Percentiles rank a stretch among this genome's conserved stretches.
phyloP scores from a whole-genome alignment of 148 eudicot species.

The Vaccinium corymbosum region DNA sequence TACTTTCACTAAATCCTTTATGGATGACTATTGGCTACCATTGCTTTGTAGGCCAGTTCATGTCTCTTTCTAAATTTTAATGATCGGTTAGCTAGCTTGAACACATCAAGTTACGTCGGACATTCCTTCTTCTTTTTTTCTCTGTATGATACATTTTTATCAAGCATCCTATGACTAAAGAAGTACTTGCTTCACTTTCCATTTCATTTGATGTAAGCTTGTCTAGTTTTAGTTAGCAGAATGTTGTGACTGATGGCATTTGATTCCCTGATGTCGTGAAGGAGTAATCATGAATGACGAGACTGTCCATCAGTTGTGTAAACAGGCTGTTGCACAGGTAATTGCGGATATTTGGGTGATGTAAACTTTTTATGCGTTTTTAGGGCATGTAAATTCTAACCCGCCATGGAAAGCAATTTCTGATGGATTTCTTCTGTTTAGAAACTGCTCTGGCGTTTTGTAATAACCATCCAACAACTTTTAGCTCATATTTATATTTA shows the following conservation, averaged over 20 bases:
- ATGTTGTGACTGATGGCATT: not conserved
- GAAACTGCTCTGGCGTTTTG: not conserved
- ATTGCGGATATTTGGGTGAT: slow-evolving; percentile 7
- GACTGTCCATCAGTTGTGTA: slow-evolving; percentile 92
- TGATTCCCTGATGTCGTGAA: slow-evolving; percentile 24
- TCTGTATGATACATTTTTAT: not conserved
- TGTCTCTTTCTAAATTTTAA: not conserved
- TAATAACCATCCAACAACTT: not conserved
- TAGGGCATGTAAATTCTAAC: not conserved
- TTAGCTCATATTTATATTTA: not conserved
- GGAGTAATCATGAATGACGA: slow-evolving; percentile 98
- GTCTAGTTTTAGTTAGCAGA: not conserved
- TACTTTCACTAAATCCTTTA: not conserved
- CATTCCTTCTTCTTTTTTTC: not conserved
- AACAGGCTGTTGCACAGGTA: slow-evolving; percentile 98
- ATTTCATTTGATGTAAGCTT: not conserved
- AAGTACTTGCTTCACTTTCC: not conserved
- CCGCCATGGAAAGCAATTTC: not conserved
- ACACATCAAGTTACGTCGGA: not conserved
- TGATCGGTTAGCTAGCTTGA: not conserved
- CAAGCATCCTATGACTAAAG: not conserved
- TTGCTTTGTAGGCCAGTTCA: not conserved
- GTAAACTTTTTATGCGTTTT: not conserved
- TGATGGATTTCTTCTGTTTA: not conserved
- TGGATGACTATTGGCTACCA: slow-evolving; percentile 10